Evolutionary conservation across 805 yeast genomes (phyloP).

Genomic region (Nakazawaea molendinolei): DNA sequence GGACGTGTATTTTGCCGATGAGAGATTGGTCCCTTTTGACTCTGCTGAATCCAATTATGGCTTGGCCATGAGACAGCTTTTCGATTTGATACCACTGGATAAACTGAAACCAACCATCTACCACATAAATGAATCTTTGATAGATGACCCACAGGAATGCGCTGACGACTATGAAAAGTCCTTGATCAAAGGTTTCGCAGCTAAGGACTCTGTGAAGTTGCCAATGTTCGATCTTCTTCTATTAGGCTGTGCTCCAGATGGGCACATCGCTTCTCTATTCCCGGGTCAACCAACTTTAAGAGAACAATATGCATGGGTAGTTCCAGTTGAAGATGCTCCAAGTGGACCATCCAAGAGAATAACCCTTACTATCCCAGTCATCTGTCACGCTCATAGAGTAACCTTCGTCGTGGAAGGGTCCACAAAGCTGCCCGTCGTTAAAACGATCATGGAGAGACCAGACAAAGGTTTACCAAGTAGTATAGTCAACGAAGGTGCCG

Average conservation of each 20-base stretch:
- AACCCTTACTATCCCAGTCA: slow-evolving; percentile 88
- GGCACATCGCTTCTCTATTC: slow-evolving; percentile 94
- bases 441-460: slow-evolving; percentile 92
- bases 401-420: slow-evolving; percentile 96
- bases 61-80: slow-evolving; percentile 73
- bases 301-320: slow-evolving; percentile 91
- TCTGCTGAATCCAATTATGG: slow-evolving; percentile 85
- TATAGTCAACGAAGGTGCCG: slow-evolving; percentile 93
- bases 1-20: slow-evolving; percentile 97
- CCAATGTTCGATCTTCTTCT: slow-evolving; percentile 91
- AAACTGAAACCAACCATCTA: slow-evolving; percentile 60
- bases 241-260: slow-evolving; percentile 98
- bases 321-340: slow-evolving; percentile 89
- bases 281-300: slow-evolving; percentile 87
- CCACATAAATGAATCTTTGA: slow-evolving; percentile 73
- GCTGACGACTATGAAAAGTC: slow-evolving; percentile 90
- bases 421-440: slow-evolving; percentile 87
- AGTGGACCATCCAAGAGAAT: slow-evolving; percentile 80
- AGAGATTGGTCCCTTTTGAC: slow-evolving; percentile 84
- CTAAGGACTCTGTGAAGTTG: slow-evolving; percentile 89
- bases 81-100: slow-evolving; percentile 56
- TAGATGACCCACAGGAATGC: slow-evolving; percentile 81
- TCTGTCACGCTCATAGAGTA: slow-evolving; percentile 87
- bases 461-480: slow-evolving; percentile 94
- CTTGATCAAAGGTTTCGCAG: slow-evolving; percentile 85